These are phyloP conservation scores for Elymus sibiricus DNA, from an alignment of 176 grass and related monocot species.

Conservation along the genomic window DNA sequence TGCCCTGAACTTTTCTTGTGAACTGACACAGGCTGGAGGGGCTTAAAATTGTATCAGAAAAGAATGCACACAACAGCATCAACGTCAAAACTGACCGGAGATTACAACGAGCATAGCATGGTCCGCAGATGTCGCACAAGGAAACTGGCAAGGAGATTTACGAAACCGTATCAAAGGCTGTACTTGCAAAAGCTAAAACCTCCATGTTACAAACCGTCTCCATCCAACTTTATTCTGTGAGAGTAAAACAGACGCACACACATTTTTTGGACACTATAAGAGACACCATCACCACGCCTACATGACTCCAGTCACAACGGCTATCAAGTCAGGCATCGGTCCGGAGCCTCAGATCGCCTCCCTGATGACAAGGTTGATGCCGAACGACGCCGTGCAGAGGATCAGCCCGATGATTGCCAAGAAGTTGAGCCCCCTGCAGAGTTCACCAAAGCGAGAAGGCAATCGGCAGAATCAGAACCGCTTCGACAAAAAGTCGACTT, in stretches of 20 bases:
- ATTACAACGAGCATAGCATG: not conserved
- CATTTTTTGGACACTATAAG: not conserved
- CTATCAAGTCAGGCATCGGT: not conserved
- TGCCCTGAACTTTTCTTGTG: no score
- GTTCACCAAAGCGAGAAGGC: not conserved
- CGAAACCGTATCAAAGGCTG: not conserved
- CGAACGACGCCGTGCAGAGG: conserved; percentile 69
- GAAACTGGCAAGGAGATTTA: no score
- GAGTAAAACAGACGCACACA: not conserved
- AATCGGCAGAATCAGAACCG: not conserved
- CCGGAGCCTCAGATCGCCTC: conserved; percentile 48
- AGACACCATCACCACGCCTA: not conserved
- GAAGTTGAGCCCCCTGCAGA: conserved; percentile 65
- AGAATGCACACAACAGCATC: no score
- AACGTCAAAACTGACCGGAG: not conserved
- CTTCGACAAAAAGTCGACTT: not conserved
- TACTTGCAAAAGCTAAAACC: not conserved
- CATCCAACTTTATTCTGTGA: conserved; percentile 28
- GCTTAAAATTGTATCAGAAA: no score
- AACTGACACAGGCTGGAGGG: no score
- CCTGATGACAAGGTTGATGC: conserved; percentile 68
- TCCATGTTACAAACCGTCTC: not conserved
- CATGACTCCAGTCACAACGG: not conserved
- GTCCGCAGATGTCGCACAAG: not conserved
- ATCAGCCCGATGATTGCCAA: conserved; percentile 69